A percentile compares a stretch with the other conserved stretches of the same genome.
Conservation (phyloP, 2,329 filamentous ascomycete species). For the Ophiostoma piceae region DNA sequence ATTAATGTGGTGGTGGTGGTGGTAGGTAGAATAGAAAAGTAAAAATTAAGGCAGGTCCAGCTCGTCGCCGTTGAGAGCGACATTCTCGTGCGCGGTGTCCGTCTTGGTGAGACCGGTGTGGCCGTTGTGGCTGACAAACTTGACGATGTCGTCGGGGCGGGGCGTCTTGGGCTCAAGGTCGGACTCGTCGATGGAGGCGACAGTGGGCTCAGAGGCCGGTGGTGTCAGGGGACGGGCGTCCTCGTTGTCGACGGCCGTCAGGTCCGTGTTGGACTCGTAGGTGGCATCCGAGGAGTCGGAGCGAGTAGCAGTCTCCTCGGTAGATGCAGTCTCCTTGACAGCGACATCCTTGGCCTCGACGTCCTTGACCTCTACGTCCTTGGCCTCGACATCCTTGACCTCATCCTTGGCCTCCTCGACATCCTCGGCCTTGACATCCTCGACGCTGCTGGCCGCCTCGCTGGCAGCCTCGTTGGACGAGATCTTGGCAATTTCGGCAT, state of each 20-base stretch:
- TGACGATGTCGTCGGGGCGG: constrained; percentile 20
- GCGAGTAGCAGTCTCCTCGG: neutral
- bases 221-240: constrained; percentile 13
- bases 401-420: no score
- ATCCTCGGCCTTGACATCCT: no score
- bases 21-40: no score
- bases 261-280: constrained; percentile 20
- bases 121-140: constrained; percentile 6
- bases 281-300: neutral
- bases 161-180: constrained; percentile 27
- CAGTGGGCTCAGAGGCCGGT: constrained; percentile 20
- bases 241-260: constrained; percentile 10
- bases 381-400: neutral
- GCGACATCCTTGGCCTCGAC: neutral
- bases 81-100: neutral
- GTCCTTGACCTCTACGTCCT: neutral
- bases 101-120: neutral
- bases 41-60: constrained; percentile 14
- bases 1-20: constrained; percentile 3
- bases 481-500: neutral
- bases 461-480: neutral
- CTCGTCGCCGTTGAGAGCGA: constrained; percentile 21
- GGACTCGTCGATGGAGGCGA: constrained; percentile 25
- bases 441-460: neutral
- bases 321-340: neutral